Percentiles rank a stretch among this genome's conserved stretches.
These are phyloP conservation scores for Fonsecaea monophora DNA, from an alignment of 2,329 filamentous ascomycete genomes.

Conservation along the genomic window DNA sequence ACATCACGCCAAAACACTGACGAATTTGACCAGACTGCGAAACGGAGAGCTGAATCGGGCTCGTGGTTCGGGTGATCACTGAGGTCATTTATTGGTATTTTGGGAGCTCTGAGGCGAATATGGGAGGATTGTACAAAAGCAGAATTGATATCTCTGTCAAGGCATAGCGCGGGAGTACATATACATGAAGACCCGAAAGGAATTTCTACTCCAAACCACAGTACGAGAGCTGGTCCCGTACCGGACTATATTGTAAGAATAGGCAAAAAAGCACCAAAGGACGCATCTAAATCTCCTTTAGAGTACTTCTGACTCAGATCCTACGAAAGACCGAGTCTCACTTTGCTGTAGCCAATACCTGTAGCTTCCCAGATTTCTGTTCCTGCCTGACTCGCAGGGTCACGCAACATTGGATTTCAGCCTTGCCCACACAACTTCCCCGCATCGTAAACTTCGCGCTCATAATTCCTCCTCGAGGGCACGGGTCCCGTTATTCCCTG, in stretches of 20 bases:
- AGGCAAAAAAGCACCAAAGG: not conserved
- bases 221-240: not conserved
- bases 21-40: constrained; percentile 25
- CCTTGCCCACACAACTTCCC: constrained; percentile 25
- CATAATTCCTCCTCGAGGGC: constrained; percentile 4
- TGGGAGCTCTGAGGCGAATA: not conserved
- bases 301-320: not conserved
- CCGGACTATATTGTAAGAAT: constrained; percentile 1
- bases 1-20: constrained; percentile 3
- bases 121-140: constrained; percentile 16
- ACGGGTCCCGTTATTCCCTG: constrained; percentile 3
- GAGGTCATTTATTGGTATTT: not conserved
- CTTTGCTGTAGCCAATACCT: not conserved
- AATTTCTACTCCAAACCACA: not conserved
- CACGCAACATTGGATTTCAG: constrained; percentile 1
- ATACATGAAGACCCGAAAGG: not conserved
- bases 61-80: constrained; percentile 25
- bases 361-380: not conserved
- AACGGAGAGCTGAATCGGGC: constrained; percentile 31
- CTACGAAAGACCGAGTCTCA: not conserved
- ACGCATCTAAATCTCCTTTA: not conserved
- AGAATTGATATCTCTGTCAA: constrained; percentile 16
- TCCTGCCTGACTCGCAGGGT: not conserved
- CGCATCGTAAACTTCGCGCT: constrained; percentile 18
- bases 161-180: constrained; percentile 23